phyloP scores from a whole-genome alignment of 768 basidiomycete genomes.

The Phallus indusiatus region DNA sequence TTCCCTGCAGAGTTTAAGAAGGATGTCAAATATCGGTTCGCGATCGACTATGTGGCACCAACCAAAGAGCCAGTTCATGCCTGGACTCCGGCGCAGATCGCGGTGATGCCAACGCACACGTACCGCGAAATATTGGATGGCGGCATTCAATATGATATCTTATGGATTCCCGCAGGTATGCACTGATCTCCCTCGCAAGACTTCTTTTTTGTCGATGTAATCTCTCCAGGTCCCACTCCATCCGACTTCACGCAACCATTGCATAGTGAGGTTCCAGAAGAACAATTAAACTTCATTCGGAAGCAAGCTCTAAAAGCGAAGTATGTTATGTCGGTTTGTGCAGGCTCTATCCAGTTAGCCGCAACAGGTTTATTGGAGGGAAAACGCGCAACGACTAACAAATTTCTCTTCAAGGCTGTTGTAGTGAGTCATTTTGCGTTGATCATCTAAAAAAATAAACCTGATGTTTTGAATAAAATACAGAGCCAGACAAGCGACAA shows the following conservation, averaged over 20 bases:
- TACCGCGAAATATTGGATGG: not conserved
- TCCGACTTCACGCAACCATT: constrained; percentile 5
- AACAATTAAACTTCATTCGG: constrained; percentile 13
- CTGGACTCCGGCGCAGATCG: not conserved
- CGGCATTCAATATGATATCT: constrained; percentile 8
- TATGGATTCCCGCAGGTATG: constrained; percentile 9
- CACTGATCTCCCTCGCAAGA: too few species aligned
- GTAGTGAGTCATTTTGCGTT: not conserved
- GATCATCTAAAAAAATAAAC: not conserved
- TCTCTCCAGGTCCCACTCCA: constrained; percentile 11
- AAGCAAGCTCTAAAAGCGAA: constrained; percentile 7
- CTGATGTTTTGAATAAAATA: not conserved
- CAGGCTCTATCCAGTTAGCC: constrained; percentile 5
- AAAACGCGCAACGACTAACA: constrained; percentile 10
- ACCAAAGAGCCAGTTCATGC: not conserved
- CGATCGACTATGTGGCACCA: constrained; percentile 3
- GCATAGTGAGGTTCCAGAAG: constrained; percentile 13
- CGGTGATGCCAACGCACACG: constrained; percentile 12
- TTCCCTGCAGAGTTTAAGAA: not conserved
- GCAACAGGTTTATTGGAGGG: constrained; percentile 8
- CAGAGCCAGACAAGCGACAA: not conserved
- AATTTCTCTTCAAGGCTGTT: not conserved
- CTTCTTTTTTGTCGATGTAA: not conserved
- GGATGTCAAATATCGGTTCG: not conserved
- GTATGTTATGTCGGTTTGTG: constrained; percentile 8